Evolutionary conservation across 1,284 basidiomycete genomes (phyloP), one percentile per base, ranked within the genome.

Genomic region (Mycosarcoma mackinlayi): DNA sequence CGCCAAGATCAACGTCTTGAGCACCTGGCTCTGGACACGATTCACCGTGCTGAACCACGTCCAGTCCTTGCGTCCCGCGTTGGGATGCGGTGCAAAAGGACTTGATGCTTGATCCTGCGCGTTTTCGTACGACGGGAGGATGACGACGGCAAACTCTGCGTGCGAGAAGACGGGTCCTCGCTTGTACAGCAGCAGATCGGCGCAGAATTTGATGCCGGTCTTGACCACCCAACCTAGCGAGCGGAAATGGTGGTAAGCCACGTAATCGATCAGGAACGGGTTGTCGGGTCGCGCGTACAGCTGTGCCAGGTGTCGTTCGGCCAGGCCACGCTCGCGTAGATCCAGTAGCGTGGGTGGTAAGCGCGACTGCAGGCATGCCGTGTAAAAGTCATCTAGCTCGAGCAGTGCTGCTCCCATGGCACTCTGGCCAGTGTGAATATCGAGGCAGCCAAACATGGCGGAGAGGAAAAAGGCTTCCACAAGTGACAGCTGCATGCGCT

Each of bases 141-240:
- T 86, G 9, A 95, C 88, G 31, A 97, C 84, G 0, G 93, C 92
- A 76, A 98, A 97, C 92, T 97, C 94, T 18, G 96, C 94, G 82
- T 99, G 96, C 3, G 90, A 87, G 82, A 98, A 98, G 0, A 96
- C 93, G 0, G 95, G 94, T 0, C 96, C 96, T 9, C 91, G 88
- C 60, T 94, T 94, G 84, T 99, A 99, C 28, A 98, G 85, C 14
- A 99, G 86, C 84, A 91, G 93, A 79, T 99, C 96, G 38, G 91
- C 91, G 79, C 94, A 97, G 84, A 99, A 99, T 84, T 99, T 99
- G 85, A 96, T 90, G 3, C 96, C 96, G 23, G 89, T 89, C 83
- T 94, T 93, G 63, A 97, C 90, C 16, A 97, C 92, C 96, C 96
- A 98, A n/a, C 96, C 96, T 5, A 98, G 87, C 2, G 94, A 93